Percentiles rank a stretch among this genome's conserved stretches.
Evolutionary conservation across 495 filamentous ascomycete species (phyloP).

Genomic region (Barbatosphaeria neglecta): DNA sequence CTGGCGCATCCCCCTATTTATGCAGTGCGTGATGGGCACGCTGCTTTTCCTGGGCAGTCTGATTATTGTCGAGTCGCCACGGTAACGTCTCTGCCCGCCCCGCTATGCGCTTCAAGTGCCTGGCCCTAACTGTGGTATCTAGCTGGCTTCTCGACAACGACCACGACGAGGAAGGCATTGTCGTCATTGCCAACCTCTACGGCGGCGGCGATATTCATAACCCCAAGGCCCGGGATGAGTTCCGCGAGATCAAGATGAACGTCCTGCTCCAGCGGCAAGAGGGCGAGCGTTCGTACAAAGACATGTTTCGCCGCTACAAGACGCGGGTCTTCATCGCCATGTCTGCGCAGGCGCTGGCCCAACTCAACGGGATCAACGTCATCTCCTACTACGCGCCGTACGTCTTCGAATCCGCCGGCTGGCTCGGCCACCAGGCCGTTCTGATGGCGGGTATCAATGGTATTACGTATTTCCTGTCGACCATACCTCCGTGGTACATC

Average conservation of each 20-base stretch:
- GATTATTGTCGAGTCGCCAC: constrained; percentile 90
- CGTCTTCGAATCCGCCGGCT: constrained; percentile 93
- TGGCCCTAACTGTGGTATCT: constrained; percentile 4
- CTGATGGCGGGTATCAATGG: constrained; percentile 97
- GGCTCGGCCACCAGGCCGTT: constrained; percentile 79
- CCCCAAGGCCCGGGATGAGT: constrained; percentile 80
- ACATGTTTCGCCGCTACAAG: constrained; percentile 91
- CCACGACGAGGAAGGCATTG: constrained; percentile 94
- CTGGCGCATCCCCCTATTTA: constrained; percentile 82
- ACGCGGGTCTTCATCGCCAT: constrained; percentile 96
- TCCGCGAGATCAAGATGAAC: constrained; percentile 97
- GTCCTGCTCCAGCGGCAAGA: constrained; percentile 88
- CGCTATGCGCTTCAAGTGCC: constrained; percentile 2
- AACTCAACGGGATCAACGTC: constrained; percentile 97
- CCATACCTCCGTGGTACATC: constrained; percentile 93
- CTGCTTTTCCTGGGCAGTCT: constrained; percentile 75
- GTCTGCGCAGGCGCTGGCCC: constrained; percentile 92
- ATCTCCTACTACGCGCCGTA: constrained; percentile 97
- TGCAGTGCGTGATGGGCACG: constrained; percentile 90
- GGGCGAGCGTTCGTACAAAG: constrained; percentile 78
- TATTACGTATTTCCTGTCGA: constrained; percentile 80
- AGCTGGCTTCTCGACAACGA: constrained; percentile 98
- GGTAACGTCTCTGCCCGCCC: constrained; percentile 38
- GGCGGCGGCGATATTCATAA: constrained; percentile 92
- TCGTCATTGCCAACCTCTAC: constrained; percentile 95